These are phyloP conservation scores for Neolentinus lepideus DNA, from an alignment of 1,284 basidiomycete species.

Conservation along the genomic window DNA sequence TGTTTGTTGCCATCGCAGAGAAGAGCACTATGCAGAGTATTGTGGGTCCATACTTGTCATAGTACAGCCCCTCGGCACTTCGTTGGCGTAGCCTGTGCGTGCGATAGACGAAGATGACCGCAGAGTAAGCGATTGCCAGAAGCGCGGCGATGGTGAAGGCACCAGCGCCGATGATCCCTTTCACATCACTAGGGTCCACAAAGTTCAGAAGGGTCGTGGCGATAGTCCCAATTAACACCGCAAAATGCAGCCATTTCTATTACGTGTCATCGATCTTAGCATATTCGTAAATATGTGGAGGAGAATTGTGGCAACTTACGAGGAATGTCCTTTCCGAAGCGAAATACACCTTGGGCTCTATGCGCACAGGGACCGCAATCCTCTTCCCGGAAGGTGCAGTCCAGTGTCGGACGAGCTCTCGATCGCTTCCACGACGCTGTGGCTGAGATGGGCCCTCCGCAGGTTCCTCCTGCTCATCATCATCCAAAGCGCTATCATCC, in stretches of 20 bases:
- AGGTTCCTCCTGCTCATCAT: constrained; percentile 23
- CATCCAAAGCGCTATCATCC: constrained; percentile 18
- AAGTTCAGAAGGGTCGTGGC: constrained; percentile 92
- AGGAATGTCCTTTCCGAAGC: constrained; percentile 92
- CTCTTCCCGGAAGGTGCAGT: constrained; percentile 82
- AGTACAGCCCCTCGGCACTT: constrained; percentile 77
- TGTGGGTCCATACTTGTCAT: constrained; percentile 85
- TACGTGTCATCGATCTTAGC: background rate
- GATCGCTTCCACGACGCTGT: constrained; percentile 34
- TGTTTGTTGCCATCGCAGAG: constrained; percentile 69
- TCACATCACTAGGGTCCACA: constrained; percentile 64
- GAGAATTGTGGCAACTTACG: constrained; percentile 33
- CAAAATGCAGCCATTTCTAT: constrained; percentile 92
- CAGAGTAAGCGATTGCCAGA: constrained; percentile 85
- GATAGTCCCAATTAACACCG: constrained; percentile 84
- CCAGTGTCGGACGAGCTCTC: constrained; percentile 69
- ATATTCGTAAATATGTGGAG: background rate
- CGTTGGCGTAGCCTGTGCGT: constrained; percentile 70
- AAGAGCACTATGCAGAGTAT: constrained; percentile 68
- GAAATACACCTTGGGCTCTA: constrained; percentile 98
- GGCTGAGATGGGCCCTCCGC: constrained; percentile 15
- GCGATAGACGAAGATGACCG: constrained; percentile 84
- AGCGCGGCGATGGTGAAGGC: constrained; percentile 89
- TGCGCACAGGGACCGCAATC: constrained; percentile 87
- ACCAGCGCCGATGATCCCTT: constrained; percentile 78